phyloP scores from a whole-genome alignment of 2,329 filamentous ascomycete genomes.

The Nothopassalora personata region DNA sequence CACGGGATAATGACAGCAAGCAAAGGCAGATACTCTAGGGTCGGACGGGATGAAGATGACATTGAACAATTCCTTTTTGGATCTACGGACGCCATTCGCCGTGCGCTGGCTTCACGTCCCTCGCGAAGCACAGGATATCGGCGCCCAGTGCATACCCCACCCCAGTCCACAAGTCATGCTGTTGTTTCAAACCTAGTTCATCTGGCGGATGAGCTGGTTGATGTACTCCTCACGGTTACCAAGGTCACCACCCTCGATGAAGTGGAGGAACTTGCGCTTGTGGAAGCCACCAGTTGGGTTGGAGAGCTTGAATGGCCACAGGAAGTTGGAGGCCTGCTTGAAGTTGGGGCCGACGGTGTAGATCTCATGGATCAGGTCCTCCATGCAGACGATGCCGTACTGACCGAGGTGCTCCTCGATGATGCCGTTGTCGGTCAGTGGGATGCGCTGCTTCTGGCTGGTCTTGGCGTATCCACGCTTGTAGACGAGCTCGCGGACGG shows the following conservation, averaged over 20 bases:
- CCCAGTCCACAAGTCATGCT: slow-evolving; percentile 6
- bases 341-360: slow-evolving; percentile 95
- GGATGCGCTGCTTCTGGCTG: slow-evolving; percentile 86
- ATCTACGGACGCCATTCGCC: slow-evolving; percentile 20
- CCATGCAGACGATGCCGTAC: slow-evolving; percentile 98
- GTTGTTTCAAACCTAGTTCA: slow-evolving; percentile 66
- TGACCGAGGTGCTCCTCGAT: slow-evolving; percentile 96
- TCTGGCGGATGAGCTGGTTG: slow-evolving; percentile 92
- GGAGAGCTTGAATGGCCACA: slow-evolving; percentile 99
- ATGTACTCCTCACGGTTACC: slow-evolving; percentile 99
- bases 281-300: slow-evolving; percentile 98
- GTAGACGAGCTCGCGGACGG: slow-evolving; percentile 98
- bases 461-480: slow-evolving; percentile 99
- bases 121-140: slow-evolving; percentile 8
- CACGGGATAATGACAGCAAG: neutral
- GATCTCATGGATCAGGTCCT: slow-evolving; percentile 99
- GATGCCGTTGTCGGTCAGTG: slow-evolving; percentile 95
- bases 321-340: slow-evolving; percentile 99
- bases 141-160: slow-evolving; percentile 3
- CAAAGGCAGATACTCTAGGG: neutral
- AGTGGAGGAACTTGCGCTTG: slow-evolving; percentile 97
- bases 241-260: slow-evolving; percentile 95
- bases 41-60: slow-evolving; percentile 1
- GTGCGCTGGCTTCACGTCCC: slow-evolving; percentile 11
- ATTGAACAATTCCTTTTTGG: slow-evolving; percentile 8